Evolutionary conservation across 2,329 filamentous ascomycete genomes (phyloP), one percentile per base, ranked within the genome.

Genomic region (Calonectria pauciramosa): DNA sequence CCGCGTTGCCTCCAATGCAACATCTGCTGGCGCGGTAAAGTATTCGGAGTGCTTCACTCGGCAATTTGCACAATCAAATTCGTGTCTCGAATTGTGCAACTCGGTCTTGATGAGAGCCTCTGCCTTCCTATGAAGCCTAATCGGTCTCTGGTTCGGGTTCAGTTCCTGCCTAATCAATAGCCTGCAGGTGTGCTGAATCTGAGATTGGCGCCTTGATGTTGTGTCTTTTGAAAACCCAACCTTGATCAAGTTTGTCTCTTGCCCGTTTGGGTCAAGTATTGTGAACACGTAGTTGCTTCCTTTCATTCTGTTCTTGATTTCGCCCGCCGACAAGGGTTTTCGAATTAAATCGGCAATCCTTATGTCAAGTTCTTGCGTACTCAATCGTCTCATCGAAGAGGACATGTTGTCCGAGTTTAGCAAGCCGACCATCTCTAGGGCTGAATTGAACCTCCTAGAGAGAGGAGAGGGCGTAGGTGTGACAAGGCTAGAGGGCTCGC

Each of bases 281-380:
- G 51, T 56, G 18, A 68, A 68, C 3, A 68, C 18, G 28, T 68
- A 68, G 20, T 68, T 68, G 52, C 8, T 68, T 60, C 66, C 66
- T 20, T 47, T 59, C 6, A 20, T 16, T 9, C 4, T 11, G 38
- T 68, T 68, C 14, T 44, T 44, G 7, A 60, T 49, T 5, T 41
- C 51, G 10, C 3, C 13, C 11, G 16, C 11, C n/a, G 9, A 2
- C 11, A 32, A n/a, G n/a, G 36, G 18, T 18, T 20, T 47, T 20
- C 13, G 7, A 47, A 68, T 13, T 2, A 20, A 32, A 2, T 47
- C 52, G 26, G 18, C 51, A 30, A 68, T 2, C 10, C n/a, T 38
- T 6, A 8, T 8, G n/a, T 68, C 65, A 30, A 68, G 32, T 23
- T 16, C 49, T 36, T 14, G 23, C 2, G 32, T 1, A 11, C 23